These are phyloP conservation scores for Isatis lusitanica DNA, from an alignment of 441 rosid species.

Conservation along the genomic window DNA sequence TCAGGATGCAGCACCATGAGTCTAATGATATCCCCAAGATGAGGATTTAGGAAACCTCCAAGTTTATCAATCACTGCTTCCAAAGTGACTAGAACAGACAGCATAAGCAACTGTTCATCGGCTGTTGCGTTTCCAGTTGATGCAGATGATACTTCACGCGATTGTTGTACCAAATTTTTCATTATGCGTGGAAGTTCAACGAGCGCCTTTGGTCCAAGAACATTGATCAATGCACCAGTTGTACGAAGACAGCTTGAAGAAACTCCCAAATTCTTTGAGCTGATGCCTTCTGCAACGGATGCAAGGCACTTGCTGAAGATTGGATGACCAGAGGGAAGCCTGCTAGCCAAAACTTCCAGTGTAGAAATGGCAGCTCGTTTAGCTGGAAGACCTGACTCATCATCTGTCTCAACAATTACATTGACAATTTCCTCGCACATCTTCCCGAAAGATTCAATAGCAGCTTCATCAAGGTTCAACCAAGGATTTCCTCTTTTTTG, in stretches of 20 bases:
- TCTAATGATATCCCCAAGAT: constrained; percentile 70
- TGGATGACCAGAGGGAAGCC: constrained; percentile 67
- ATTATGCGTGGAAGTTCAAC: constrained; percentile 75
- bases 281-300: constrained; percentile 61
- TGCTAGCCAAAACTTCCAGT: constrained; percentile 69
- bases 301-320: constrained; percentile 75
- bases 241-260: constrained; percentile 84
- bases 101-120: constrained; percentile 44
- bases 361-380: constrained; percentile 80
- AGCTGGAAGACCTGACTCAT: constrained; percentile 55
- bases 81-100: constrained; percentile 67
- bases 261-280: constrained; percentile 56
- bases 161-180: constrained; percentile 60
- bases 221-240: constrained; percentile 75
- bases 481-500: constrained; percentile 42
- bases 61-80: constrained; percentile 92
- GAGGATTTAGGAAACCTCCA: constrained; percentile 91
- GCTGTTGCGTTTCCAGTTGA: constrained; percentile 33
- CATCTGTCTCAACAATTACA: constrained; percentile 54
- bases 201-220: constrained; percentile 87
- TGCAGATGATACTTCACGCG: constrained; percentile 38
- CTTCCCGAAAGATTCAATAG: constrained; percentile 54
- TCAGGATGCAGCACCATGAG: constrained; percentile 68
- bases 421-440: constrained; percentile 73
- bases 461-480: constrained; percentile 61